Percentiles rank a stretch among this genome's conserved stretches.
Conservation (phyloP, 176 grass and related monocot species). For the Raddia guianensis region DNA sequence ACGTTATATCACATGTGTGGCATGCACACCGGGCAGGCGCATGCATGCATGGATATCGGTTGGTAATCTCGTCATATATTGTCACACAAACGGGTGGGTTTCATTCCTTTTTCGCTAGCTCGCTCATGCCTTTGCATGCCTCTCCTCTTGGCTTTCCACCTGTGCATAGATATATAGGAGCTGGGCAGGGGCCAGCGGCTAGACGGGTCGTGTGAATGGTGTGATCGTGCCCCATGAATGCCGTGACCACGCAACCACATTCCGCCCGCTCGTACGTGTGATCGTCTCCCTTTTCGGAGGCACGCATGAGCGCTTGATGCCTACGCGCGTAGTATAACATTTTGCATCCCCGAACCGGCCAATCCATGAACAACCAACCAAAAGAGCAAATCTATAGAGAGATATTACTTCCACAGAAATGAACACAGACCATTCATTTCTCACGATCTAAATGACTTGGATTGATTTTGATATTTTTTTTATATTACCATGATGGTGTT, state of each 20-base stretch:
- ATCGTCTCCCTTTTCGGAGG: conserved; percentile 36
- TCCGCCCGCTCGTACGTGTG: conserved; percentile 50
- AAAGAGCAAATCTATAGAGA: neutral
- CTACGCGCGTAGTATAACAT: neutral
- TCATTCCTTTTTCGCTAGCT: conserved; percentile 34
- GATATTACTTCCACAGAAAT: too few relatives aligned
- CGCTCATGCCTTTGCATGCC: neutral
- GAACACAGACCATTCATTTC: too few relatives aligned
- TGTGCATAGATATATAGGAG: neutral
- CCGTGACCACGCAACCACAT: conserved; percentile 67
- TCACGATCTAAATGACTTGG: too few relatives aligned
- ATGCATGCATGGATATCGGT: neutral
- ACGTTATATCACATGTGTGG: conserved; percentile 42
- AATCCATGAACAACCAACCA: conserved; percentile 41
- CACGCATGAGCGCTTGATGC: conserved; percentile 31
- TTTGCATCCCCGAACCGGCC: conserved; percentile 10
- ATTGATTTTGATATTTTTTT: too few relatives aligned
- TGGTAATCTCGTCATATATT: conserved; percentile 26
- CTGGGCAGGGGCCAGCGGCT: neutral
- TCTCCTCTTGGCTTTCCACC: conserved; percentile 29
- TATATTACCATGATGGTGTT: too few relatives aligned
- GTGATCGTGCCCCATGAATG: conserved; percentile 28
- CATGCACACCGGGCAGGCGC: neutral
- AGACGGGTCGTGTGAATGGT: neutral
- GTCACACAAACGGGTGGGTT: conserved; percentile 49